Evolutionary conservation across 345 rosid species (phyloP).

Genomic region (Dipteronia sinensis): DNA sequence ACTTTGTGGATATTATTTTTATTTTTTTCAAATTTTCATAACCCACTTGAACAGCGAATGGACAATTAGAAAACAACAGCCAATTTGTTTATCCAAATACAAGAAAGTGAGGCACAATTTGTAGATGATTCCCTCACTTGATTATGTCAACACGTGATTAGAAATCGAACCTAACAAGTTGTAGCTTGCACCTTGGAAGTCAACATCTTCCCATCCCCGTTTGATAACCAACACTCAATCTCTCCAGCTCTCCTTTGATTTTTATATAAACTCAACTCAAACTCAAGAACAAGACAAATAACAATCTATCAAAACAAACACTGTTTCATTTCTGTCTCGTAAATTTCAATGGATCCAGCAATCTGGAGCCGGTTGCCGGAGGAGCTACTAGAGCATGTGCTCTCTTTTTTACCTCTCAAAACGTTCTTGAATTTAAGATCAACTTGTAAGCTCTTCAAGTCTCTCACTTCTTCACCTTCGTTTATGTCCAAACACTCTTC

Average conservation of each 20-base stretch:
- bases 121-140: background rate
- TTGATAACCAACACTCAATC: background rate
- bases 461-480: conserved; percentile 54
- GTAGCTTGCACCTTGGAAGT: background rate
- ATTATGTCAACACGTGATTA: background rate
- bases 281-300: too few species aligned
- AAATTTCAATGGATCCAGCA: conserved; percentile 62
- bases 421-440: conserved; percentile 59
- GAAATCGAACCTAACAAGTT: background rate
- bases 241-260: too few species aligned
- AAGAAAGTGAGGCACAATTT: background rate
- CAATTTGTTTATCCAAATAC: too few species aligned
- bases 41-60: too few species aligned
- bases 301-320: too few species aligned
- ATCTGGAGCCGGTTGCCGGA: conserved; percentile 76
- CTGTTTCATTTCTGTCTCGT: background rate
- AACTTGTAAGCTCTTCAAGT: conserved; percentile 62
- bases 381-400: conserved; percentile 64
- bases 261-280: too few species aligned
- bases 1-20: too few species aligned
- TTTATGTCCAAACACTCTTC: conserved; percentile 58
- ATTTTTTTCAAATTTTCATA: too few species aligned
- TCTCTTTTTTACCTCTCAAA: conserved; percentile 64
- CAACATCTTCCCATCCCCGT: background rate
- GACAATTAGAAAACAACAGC: too few species aligned